Percentiles rank a stretch among this genome's conserved stretches.
Evolutionary conservation across 2,329 filamentous ascomycete genomes (phyloP).

Genomic region (Pseudomassariella vexata): DNA sequence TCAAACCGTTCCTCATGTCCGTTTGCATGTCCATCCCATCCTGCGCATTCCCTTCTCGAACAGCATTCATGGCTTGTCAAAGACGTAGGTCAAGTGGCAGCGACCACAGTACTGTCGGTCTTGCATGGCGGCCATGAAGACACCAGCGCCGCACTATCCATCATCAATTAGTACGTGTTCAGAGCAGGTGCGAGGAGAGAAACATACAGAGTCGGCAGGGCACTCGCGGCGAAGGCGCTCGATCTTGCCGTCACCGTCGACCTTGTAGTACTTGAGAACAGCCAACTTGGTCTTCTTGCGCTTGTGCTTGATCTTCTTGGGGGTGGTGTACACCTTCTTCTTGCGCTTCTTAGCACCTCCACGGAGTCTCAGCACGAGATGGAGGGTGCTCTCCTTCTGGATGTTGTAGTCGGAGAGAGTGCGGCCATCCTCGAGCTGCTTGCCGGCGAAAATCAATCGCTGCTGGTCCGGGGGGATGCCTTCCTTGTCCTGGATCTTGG

Average conservation of each 20-base stretch:
- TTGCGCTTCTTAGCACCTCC: constrained; percentile 99
- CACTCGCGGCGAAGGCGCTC: constrained; percentile 98
- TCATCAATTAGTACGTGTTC: rapidly evolving
- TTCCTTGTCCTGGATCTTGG: constrained; percentile 98
- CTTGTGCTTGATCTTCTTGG: constrained; percentile 99
- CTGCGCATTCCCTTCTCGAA: neutral
- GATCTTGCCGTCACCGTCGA: constrained; percentile 99
- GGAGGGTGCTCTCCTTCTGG: constrained; percentile 99
- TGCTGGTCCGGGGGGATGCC: constrained; percentile 99
- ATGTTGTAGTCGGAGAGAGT: constrained; percentile 99
- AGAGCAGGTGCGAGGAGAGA: neutral
- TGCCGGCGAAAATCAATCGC: constrained; percentile 98
- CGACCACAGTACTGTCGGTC: constrained; percentile 95
- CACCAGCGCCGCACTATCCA: constrained; percentile 89
- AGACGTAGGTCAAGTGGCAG: constrained; percentile 69
- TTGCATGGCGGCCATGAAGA: constrained; percentile 99
- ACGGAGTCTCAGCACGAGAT: constrained; percentile 95
- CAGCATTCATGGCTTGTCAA: constrained; percentile 48
- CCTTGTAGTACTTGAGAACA: constrained; percentile 99
- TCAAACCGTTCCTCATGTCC: constrained; percentile 3
- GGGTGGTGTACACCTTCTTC: constrained; percentile 99
- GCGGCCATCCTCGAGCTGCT: constrained; percentile 99
- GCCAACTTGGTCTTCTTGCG: constrained; percentile 99
- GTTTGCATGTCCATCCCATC: constrained; percentile 1
- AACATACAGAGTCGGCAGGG: constrained; percentile 78